Percentiles rank a stretch among this genome's conserved stretches.
phyloP scores from a whole-genome alignment of 495 filamentous ascomycete species.

The Penicillium steckii region DNA sequence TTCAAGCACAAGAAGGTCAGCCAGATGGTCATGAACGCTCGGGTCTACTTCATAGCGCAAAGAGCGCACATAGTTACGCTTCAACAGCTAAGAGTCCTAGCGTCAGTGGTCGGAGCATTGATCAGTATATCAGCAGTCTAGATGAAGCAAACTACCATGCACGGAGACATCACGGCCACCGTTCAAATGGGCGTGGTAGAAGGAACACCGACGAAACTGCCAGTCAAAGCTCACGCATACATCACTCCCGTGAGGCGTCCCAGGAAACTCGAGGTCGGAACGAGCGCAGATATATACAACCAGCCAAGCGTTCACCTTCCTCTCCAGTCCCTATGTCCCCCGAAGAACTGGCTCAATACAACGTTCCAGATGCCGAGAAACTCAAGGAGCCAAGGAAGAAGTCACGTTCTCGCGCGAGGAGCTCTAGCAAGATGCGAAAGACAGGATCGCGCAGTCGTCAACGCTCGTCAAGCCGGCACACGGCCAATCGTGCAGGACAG shows the following conservation, averaged over 20 bases:
- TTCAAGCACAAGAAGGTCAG: constrained; percentile 48
- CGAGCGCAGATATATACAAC: constrained; percentile 66
- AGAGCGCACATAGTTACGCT: constrained; percentile 48
- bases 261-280: constrained; percentile 67
- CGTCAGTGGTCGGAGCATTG: constrained; percentile 64
- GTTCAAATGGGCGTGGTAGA: constrained; percentile 57
- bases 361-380: constrained; percentile 45
- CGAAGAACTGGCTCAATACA: constrained; percentile 66
- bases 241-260: constrained; percentile 57
- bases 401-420: constrained; percentile 37
- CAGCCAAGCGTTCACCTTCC: constrained; percentile 83
- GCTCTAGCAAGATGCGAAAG: constrained; percentile 38
- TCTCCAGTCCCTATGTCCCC: constrained; percentile 92
- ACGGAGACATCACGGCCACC: constrained; percentile 50
- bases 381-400: constrained; percentile 41
- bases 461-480: constrained; percentile 41
- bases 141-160: constrained; percentile 70
- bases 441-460: constrained; percentile 36
- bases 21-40: constrained; percentile 19
- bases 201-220: constrained; percentile 50
- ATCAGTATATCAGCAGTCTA: constrained; percentile 85
- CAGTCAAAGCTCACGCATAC: constrained; percentile 44
- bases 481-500: constrained; percentile 48
- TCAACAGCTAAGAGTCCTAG: constrained; percentile 51
- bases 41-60: constrained; percentile 36